Percentiles rank a stretch among this genome's conserved stretches.
Evolutionary conservation across 768 basidiomycete species (phyloP).

Genomic region (Suillus discolor): DNA sequence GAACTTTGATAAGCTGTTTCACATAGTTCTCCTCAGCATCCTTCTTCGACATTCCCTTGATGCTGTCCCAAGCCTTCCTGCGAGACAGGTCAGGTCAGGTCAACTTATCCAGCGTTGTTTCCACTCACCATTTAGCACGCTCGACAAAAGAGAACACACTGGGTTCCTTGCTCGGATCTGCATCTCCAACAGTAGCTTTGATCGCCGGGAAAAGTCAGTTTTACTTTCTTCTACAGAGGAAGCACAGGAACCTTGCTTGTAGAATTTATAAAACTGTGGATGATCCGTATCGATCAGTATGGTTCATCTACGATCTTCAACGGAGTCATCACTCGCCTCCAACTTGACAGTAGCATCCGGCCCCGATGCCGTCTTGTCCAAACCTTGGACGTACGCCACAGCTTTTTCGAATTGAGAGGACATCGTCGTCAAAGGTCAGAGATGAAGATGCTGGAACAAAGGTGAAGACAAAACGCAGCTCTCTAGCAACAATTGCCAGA

Average conservation of each 20-base stretch:
- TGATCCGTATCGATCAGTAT: constrained; percentile 14
- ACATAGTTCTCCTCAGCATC: constrained; percentile 78
- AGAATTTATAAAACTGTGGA: constrained; percentile 87
- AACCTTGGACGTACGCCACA: constrained; percentile 59
- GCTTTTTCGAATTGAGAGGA: constrained; percentile 80
- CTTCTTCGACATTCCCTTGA: constrained; percentile 74
- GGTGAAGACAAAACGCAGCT: not conserved
- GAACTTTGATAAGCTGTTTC: constrained; percentile 67
- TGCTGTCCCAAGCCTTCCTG: constrained; percentile 86
- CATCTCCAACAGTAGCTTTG: constrained; percentile 74
- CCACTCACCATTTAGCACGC: constrained; percentile 82
- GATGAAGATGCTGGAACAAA: not conserved
- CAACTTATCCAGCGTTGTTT: constrained; percentile 1
- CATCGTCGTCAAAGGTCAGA: constrained; percentile 46
- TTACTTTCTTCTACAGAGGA: constrained; percentile 1
- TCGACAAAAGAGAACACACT: constrained; percentile 70
- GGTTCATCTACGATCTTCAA: constrained; percentile 6
- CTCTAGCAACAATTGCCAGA: not conserved
- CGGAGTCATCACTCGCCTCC: not conserved
- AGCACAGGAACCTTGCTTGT: constrained; percentile 79
- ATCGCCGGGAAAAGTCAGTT: not conserved
- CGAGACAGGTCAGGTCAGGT: not conserved
- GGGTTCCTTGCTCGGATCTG: constrained; percentile 68
- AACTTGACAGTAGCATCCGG: constrained; percentile 34
- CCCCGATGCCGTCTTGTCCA: constrained; percentile 79